A percentile compares a stretch with the other conserved stretches of the same genome.
Conservation (phyloP, 805 yeast species). For the Sungouiozyma intestinalis region DNA sequence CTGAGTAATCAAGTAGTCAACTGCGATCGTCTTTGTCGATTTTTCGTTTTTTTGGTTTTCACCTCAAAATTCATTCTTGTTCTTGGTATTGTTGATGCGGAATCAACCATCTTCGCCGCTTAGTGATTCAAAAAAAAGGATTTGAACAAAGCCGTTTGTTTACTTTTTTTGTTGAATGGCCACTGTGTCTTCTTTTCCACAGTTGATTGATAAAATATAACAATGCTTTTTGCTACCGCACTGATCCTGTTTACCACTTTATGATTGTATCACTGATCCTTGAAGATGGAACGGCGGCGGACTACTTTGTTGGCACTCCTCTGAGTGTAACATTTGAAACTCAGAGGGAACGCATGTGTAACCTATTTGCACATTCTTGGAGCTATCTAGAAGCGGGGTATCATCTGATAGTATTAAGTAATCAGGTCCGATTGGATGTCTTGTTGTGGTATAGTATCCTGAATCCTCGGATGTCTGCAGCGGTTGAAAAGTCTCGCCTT, state of each 20-base stretch:
- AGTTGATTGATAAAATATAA: not conserved
- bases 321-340: not conserved
- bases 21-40: too few relatives aligned
- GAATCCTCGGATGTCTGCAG: not conserved
- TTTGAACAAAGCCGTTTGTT: too few relatives aligned
- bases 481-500: slow-evolving; percentile 5
- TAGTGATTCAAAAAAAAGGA: too few relatives aligned
- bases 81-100: too few relatives aligned
- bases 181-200: too few relatives aligned
- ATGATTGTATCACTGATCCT: not conserved
- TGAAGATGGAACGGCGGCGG: not conserved
- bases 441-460: not conserved
- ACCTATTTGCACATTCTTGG: not conserved
- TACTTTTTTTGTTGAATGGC: too few relatives aligned
- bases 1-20: too few relatives aligned
- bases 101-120: too few relatives aligned
- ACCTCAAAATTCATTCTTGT: too few relatives aligned
- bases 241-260: not conserved
- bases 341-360: not conserved
- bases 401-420: not conserved
- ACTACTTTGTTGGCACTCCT: not conserved
- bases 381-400: not conserved
- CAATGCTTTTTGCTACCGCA: not conserved
- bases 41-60: too few relatives aligned
- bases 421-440: not conserved